These are phyloP conservation scores for Ramaria rubella DNA, from an alignment of 768 basidiomycete species.

Conservation along the genomic window DNA sequence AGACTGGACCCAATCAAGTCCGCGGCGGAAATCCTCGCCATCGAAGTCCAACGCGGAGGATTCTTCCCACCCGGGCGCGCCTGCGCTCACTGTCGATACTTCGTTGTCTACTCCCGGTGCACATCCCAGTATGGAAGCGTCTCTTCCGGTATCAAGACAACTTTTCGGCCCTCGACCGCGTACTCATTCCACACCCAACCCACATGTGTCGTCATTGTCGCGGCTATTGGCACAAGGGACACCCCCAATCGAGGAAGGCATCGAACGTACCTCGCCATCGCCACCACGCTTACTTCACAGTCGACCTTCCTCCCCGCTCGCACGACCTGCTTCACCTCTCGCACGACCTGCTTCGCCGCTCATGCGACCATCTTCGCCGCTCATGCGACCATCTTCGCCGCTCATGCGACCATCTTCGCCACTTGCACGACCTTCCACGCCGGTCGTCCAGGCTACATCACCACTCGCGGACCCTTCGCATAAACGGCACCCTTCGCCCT, in stretches of 20 bases:
- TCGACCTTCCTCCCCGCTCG: neutral
- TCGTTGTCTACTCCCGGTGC: slow-evolving; percentile 46
- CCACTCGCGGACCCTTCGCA: slow-evolving; percentile 14
- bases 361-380: neutral
- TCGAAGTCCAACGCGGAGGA: slow-evolving; percentile 28
- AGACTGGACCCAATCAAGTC: slow-evolving; percentile 77
- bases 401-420: neutral
- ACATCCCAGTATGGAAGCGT: slow-evolving; percentile 61
- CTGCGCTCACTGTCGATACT: slow-evolving; percentile 22
- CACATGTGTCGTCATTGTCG: slow-evolving; percentile 64
- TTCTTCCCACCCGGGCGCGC: slow-evolving; percentile 10
- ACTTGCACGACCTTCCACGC: neutral
- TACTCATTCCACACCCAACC: slow-evolving; percentile 50
- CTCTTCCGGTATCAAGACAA: slow-evolving; percentile 57
- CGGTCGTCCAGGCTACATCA: slow-evolving; percentile 19
- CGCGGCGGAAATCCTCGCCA: slow-evolving; percentile 46
- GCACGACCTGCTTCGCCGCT: neutral
- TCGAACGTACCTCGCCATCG: neutral
- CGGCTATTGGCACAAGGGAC: slow-evolving; percentile 64
- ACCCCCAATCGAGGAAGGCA: slow-evolving; percentile 1
- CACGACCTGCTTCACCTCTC: neutral
- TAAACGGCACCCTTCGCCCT: slow-evolving; percentile 3
- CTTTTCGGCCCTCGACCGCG: slow-evolving; percentile 59
- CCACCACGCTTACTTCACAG: neutral
- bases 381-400: neutral